Percentiles rank a stretch among this genome's conserved stretches.
phyloP scores from a whole-genome alignment of 2,329 filamentous ascomycete genomes.

The Xylariaceae sp. region DNA sequence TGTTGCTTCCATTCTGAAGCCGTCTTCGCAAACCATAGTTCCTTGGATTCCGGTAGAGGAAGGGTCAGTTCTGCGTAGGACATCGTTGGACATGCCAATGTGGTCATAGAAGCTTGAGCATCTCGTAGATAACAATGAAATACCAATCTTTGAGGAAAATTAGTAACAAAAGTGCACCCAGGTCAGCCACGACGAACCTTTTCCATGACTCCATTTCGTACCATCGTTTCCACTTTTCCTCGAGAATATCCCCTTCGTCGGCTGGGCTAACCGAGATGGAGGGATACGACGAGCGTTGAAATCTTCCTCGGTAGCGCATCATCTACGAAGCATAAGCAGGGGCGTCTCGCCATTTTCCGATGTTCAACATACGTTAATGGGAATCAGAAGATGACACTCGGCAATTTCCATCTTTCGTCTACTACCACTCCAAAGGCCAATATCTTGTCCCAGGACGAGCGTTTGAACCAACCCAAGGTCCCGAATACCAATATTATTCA shows the following conservation, averaged over 20 bases:
- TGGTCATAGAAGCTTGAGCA: constrained; percentile 67
- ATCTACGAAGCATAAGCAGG: constrained; percentile 42
- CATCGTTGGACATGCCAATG: constrained; percentile 65
- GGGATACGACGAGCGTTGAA: constrained; percentile 58
- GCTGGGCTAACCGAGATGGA: constrained; percentile 52
- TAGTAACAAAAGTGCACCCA: background rate
- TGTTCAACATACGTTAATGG: constrained; percentile 44
- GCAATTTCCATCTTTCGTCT: constrained; percentile 60
- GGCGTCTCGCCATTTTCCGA: background rate
- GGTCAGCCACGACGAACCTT: constrained; percentile 42
- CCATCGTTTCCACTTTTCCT: constrained; percentile 69
- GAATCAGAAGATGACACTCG: constrained; percentile 52
- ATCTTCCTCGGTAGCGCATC: constrained; percentile 60
- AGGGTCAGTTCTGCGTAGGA: constrained; percentile 71
- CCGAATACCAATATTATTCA: constrained; percentile 50
- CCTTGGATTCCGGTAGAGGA: constrained; percentile 63
- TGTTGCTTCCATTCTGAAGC: constrained; percentile 66
- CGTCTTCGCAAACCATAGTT: constrained; percentile 67
- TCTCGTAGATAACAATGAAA: constrained; percentile 69
- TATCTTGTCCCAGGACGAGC: constrained; percentile 51
- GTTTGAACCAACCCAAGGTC: constrained; percentile 54
- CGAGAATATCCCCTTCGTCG: constrained; percentile 59
- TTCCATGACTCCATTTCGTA: constrained; percentile 68
- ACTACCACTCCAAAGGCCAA: constrained; percentile 58
- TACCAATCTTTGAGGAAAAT: constrained; percentile 50